Base-by-base conservation (phyloP, 257 asterid genomes). In the Marsdenia floribunda region DNA sequence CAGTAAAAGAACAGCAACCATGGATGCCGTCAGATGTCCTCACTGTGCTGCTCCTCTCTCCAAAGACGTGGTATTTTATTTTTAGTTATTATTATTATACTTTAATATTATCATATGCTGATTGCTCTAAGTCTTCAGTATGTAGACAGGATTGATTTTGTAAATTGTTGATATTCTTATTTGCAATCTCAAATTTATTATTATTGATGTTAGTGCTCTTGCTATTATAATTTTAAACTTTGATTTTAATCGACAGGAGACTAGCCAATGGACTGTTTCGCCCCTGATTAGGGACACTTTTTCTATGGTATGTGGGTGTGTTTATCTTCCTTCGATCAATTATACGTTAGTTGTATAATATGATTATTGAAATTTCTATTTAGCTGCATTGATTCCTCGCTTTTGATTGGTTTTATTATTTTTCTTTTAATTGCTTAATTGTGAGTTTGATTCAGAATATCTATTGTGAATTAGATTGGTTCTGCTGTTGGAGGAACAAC, bases 11-110 rank as follows among this genome's bases (percentile, higher is more conserved):
- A 22, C 22, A 46, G 21, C 61, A 11, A 72, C 57, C 46, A 29
- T n/a, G 49, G 77, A 73, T 72, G 10, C 44, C 70, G 26, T 82
- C 37, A 83, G 89, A 77, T 92, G 97, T 76, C 82, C 87, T 33
- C 96, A 90, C 70, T 92, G 97, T 77, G 95, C 93, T 40, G 96
- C 92, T 26, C 97, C 96, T 26, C 93, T 92, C n/a, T 78, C 96
- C 21, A 90, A 85, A 82, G 88, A 88, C 83, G 85, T 87, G 93
- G 97, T 92, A 84, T 21, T 21, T 16, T 6, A 29, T 22, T 6
- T 49, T 49, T 49, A 49, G 15, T 3, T 44, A 52, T 14, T 52
- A 52, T 14, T 52, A 52, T 16, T 14, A 9, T 14, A 14, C 15
- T 52, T 15, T 0, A 21, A 24, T 46, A 24, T 8, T 40, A 19